Evolutionary conservation across 2,329 filamentous ascomycete species (phyloP).

Genomic region (Aspergillus alliaceus): DNA sequence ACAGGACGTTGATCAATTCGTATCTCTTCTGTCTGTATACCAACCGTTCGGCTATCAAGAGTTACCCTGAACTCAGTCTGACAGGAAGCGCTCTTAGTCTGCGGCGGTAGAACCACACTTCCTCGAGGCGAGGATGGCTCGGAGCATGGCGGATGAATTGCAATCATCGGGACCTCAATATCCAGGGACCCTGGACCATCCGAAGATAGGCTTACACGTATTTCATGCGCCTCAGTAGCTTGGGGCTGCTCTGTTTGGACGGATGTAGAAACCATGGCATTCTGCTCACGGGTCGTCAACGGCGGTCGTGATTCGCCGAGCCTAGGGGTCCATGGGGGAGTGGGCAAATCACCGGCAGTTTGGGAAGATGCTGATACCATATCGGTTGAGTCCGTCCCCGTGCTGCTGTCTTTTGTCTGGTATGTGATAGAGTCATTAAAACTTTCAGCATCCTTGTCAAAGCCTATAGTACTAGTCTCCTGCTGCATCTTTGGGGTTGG

Average conservation of each 20-base stretch:
- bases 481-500: slow-evolving; percentile 59
- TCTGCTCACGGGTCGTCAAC: slow-evolving; percentile 10
- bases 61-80: slow-evolving; percentile 65
- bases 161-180: slow-evolving; percentile 76
- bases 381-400: slow-evolving; percentile 31
- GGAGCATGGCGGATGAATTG: slow-evolving; percentile 84
- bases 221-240: slow-evolving; percentile 15
- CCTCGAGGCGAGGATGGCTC: slow-evolving; percentile 76
- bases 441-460: slow-evolving; percentile 1
- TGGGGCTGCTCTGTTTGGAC: slow-evolving; percentile 37
- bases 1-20: slow-evolving; percentile 75
- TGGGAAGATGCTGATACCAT: slow-evolving; percentile 47
- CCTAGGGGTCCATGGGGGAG: slow-evolving; percentile 36
- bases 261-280: slow-evolving; percentile 27
- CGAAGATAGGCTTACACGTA: slow-evolving; percentile 12
- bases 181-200: slow-evolving; percentile 15
- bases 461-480: slow-evolving; percentile 10
- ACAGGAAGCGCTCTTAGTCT: slow-evolving; percentile 76
- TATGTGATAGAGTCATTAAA: neutral
- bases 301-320: slow-evolving; percentile 21
- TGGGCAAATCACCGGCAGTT: slow-evolving; percentile 40
- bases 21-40: slow-evolving; percentile 88
- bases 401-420: slow-evolving; percentile 25
- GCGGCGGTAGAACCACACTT: slow-evolving; percentile 74
- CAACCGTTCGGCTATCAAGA: slow-evolving; percentile 52